Percentiles rank a stretch among this genome's conserved stretches.
These are phyloP conservation scores for Drosera capensis DNA, from an alignment of 148 eudicot genomes.

Conservation along the genomic window DNA sequence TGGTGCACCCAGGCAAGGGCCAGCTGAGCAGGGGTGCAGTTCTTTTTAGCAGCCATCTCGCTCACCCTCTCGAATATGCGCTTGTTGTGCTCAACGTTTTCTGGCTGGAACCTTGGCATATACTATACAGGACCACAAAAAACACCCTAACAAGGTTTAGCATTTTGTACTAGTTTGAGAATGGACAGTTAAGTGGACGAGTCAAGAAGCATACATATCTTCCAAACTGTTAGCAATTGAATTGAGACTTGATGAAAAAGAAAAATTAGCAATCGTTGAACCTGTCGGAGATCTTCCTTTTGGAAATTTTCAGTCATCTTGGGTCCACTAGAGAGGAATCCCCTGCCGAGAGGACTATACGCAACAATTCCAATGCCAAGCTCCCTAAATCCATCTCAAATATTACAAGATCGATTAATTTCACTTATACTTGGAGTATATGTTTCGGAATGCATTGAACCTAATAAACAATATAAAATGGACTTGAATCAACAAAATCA, in stretches of 20 bases:
- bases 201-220: no score
- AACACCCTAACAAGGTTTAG: no score
- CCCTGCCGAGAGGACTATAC: constrained; percentile 5
- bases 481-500: no score
- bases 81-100: not conserved
- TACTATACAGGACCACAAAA: not conserved
- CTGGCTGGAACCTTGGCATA: not conserved
- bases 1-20: not conserved
- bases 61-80: not conserved
- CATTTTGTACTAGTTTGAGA: no score
- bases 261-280: not conserved
- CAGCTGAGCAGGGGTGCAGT: not conserved
- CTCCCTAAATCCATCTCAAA: not conserved
- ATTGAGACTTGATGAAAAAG: no score
- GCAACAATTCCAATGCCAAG: constrained; percentile 7
- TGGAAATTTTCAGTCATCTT: not conserved
- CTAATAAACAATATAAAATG: no score
- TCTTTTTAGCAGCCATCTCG: not conserved
- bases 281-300: not conserved
- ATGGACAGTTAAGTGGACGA: no score
- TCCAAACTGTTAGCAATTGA: no score
- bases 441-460: not conserved
- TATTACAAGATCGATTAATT: not conserved
- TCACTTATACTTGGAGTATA: not conserved
- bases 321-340: constrained; percentile 1